These are phyloP conservation scores for Dichotomocladium elegans DNA, from an alignment of 371 early-diverging fungal species.

Conservation along the genomic window DNA sequence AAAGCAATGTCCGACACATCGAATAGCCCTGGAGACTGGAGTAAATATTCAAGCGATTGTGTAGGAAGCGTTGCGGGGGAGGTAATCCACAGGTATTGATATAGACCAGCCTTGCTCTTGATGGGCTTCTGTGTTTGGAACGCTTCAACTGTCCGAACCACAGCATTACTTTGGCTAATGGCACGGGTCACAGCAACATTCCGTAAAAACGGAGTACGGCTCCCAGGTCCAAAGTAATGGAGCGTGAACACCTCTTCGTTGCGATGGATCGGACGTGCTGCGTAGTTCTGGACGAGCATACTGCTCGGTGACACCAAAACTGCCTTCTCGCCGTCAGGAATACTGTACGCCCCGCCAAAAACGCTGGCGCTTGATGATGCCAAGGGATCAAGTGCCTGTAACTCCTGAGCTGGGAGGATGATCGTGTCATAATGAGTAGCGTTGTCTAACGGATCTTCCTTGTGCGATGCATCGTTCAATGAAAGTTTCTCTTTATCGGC, in stretches of 20 bases:
- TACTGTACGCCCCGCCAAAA: background rate
- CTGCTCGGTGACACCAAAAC: constrained; percentile 4
- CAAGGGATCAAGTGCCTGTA: background rate
- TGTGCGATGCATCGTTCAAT: too few relatives aligned
- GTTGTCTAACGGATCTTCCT: too few relatives aligned
- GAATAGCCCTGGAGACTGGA: background rate
- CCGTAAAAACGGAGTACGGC: constrained; percentile 5
- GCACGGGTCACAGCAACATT: constrained; percentile 1
- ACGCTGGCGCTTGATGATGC: background rate
- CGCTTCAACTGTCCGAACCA: constrained; percentile 9
- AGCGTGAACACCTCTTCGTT: constrained; percentile 2
- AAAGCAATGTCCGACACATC: constrained; percentile 8
- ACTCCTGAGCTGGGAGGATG: too few relatives aligned
- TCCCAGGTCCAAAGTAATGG: constrained; percentile 6
- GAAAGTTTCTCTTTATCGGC: too few relatives aligned
- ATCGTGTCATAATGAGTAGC: too few relatives aligned
- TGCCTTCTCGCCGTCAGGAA: background rate
- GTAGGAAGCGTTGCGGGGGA: constrained; percentile 2
- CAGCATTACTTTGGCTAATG: background rate
- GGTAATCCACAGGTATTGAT: constrained; percentile 16
- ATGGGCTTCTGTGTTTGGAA: background rate
- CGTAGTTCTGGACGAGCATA: background rate
- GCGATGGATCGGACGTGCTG: too few relatives aligned
- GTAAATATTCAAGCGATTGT: constrained; percentile 11
- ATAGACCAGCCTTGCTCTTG: background rate